phyloP scores from a whole-genome alignment of 495 filamentous ascomycete genomes.

The Margaritispora aquatica region DNA sequence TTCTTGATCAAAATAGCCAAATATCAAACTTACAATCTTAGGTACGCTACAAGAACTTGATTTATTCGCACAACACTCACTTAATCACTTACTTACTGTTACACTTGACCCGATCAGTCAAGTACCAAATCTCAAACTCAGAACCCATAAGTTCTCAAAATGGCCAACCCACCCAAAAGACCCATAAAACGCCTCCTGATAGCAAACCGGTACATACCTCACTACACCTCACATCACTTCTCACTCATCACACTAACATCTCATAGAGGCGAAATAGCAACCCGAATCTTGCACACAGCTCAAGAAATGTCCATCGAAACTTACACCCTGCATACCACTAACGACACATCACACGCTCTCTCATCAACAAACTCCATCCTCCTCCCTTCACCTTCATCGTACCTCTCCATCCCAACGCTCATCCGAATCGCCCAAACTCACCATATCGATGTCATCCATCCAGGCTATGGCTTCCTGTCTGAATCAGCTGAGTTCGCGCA shows the following conservation, averaged over 20 bases:
- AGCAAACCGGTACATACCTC: constrained; percentile 45
- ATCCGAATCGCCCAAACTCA: constrained; percentile 40
- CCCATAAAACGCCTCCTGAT: constrained; percentile 48
- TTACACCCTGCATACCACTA: constrained; percentile 44
- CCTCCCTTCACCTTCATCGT: constrained; percentile 43
- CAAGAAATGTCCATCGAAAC: constrained; percentile 49
- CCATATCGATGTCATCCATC: constrained; percentile 50
- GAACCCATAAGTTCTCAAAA: too few relatives aligned
- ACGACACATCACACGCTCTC: constrained; percentile 47
- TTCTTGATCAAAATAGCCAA: too few relatives aligned
- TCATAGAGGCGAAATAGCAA: constrained; percentile 54
- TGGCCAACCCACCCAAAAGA: constrained; percentile 21
- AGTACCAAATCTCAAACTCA: too few relatives aligned
- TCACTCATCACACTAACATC: neutral
- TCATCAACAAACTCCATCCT: constrained; percentile 40
- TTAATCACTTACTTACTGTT: too few relatives aligned
- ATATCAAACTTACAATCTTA: too few relatives aligned
- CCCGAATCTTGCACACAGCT: constrained; percentile 49
- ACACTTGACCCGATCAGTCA: too few relatives aligned
- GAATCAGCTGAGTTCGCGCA: constrained; percentile 49
- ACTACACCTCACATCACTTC: neutral
- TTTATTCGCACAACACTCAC: too few relatives aligned
- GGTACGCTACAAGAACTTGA: too few relatives aligned
- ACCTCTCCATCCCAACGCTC: constrained; percentile 43
- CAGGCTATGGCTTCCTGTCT: constrained; percentile 58